Base-by-base conservation (phyloP, 164 flowering plant genomes). In the Berberis vulgaris region DNA sequence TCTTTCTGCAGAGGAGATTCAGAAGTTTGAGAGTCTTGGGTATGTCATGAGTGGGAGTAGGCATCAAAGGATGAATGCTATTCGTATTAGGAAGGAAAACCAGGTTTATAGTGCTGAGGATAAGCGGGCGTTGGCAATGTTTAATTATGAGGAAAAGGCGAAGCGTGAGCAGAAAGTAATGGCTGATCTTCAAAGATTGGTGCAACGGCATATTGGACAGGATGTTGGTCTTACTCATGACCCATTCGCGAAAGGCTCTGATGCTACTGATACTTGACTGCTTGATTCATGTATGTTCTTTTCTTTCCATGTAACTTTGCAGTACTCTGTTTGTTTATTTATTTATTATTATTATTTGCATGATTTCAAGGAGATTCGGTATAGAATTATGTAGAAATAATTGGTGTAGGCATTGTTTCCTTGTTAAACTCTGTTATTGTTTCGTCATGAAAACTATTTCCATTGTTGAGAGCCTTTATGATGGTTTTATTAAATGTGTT, bases 31-130 rank as follows among this genome's bases (percentile, higher is more conserved):
- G 83, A 44, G 7, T 67, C 86, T 95, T 65, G 99, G 99, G 13
- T 95, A 89, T 85, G 99, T 91, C 69, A 91, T 95, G 97, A 95
- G 97, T 79, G 97, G 99, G 63, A 91, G 99, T 73, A 86, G 99
- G 81, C 99, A 95, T 74, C 97, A 95, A 76, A 81, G 97, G 76
- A 95, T 95, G 97, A 95, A 89, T 81, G 97, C 96, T 12, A 91
- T 95, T 62, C 96, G 99, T 84, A 95, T 95, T 41, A 83, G 99
- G 71, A 95, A 95, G 66, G 99, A 95, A 83, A 95, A 91, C 81
- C 97, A 95, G 69, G 97, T 91, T 62, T 95, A 95, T 63, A 91
- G 96, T 77, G 97, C 95, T 42, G 97, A 95, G 75, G 97, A 91
- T 57, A 95, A 91, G 81, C 77, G 97, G 55, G 97, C 97, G 0